Percentiles rank a stretch among this genome's conserved stretches.
Evolutionary conservation across 352 stramenopile species (phyloP).

Genomic region (Phytopythium litorale): DNA sequence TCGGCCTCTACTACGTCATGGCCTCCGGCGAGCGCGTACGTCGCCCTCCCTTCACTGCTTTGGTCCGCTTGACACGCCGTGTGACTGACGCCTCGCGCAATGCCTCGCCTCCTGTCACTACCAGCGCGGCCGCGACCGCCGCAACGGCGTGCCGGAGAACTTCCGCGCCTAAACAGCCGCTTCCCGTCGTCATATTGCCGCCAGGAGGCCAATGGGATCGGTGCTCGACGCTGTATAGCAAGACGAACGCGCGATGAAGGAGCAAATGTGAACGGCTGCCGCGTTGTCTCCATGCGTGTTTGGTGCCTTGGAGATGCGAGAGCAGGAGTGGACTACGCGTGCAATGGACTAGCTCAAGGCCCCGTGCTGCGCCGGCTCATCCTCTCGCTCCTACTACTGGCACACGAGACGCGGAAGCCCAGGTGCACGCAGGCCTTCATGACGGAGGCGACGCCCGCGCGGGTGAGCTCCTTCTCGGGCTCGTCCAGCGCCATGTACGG

Average conservation of each 20-base stretch:
- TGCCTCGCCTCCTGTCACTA: not conserved
- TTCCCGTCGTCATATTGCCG: not conserved
- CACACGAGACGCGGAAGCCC: conserved; percentile 42
- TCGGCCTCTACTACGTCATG: conserved; percentile 60
- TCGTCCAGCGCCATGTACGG: conserved; percentile 59
- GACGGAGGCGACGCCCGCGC: conserved; percentile 40
- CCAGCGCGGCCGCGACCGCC: conserved; percentile 39
- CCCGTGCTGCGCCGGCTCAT: not conserved
- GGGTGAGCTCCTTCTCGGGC: conserved; percentile 39
- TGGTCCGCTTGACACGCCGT: not conserved
- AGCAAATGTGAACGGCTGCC: not conserved
- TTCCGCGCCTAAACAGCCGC: conserved; percentile 41
- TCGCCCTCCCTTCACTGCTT: conserved; percentile 5
- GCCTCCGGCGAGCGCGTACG: conserved; percentile 60
- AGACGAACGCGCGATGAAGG: not conserved
- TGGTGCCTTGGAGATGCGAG: not conserved
- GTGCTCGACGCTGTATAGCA: not conserved
- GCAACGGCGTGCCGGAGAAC: conserved; percentile 45
- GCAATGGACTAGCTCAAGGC: not conserved
- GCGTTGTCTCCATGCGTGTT: not conserved
- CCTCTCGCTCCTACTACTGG: conserved; percentile 1
- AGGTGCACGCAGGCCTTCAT: conserved; percentile 55
- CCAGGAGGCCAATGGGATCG: not conserved
- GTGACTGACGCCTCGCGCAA: no score
- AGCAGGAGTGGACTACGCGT: no score